These are phyloP conservation scores for Sugiyamaella sp. DNA, from an alignment of 1,139 yeast species.

Conservation along the genomic window DNA sequence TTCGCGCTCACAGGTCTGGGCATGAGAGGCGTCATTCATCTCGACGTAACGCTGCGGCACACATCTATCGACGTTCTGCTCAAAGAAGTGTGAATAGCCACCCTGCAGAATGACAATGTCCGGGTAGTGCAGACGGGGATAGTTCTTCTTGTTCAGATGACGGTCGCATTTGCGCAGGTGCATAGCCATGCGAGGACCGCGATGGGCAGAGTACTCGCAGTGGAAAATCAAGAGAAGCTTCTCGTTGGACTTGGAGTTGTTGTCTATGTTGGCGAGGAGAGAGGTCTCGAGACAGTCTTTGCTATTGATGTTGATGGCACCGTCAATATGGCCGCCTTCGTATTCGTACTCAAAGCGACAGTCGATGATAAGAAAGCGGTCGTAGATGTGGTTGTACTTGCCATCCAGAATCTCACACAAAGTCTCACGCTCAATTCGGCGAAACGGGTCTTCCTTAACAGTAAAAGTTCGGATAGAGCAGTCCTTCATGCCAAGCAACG, in stretches of 20 bases:
- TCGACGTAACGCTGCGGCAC: conserved; percentile 79
- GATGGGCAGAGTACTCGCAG: conserved; percentile 89
- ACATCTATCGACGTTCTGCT: conserved; percentile 57
- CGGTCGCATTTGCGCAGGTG: conserved; percentile 86
- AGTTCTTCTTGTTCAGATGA: conserved; percentile 65
- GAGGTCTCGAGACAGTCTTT: conserved; percentile 64
- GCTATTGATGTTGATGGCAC: conserved; percentile 77
- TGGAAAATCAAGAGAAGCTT: conserved; percentile 73
- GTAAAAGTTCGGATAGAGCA: conserved; percentile 38
- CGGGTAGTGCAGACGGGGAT: conserved; percentile 83
- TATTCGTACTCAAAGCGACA: conserved; percentile 93
- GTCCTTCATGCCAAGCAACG: conserved; percentile 29
- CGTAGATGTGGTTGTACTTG: conserved; percentile 55
- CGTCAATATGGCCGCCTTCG: conserved; percentile 87
- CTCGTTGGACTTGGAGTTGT: conserved; percentile 30
- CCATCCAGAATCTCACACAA: conserved; percentile 66
- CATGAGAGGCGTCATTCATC: conserved; percentile 79
- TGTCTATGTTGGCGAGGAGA: conserved; percentile 31
- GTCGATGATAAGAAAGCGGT: conserved; percentile 68
- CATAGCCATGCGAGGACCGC: conserved; percentile 92
- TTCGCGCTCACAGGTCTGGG: conserved; percentile 68
- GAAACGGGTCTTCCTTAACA: conserved; percentile 66
- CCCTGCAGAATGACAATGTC: conserved; percentile 88
- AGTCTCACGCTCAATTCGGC: conserved; percentile 70
- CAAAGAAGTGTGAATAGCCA: conserved; percentile 81